phyloP scores from a whole-genome alignment of 2,329 filamentous ascomycete species.

The Cercospora zeina region DNA sequence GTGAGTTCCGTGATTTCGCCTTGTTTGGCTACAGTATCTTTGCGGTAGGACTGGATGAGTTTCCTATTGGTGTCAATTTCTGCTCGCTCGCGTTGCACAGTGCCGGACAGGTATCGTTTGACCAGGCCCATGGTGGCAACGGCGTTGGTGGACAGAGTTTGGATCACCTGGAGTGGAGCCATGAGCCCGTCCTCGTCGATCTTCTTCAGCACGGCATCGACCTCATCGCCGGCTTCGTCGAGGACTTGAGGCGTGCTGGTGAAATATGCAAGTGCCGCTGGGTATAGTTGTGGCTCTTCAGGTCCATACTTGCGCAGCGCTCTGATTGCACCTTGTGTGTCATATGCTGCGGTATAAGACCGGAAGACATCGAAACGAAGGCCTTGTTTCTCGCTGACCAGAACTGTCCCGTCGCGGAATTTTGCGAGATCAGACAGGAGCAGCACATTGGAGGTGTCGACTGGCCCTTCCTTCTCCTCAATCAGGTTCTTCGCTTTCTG shows the following conservation, averaged over 20 bases:
- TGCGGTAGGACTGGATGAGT: constrained; percentile 78
- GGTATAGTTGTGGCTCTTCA: constrained; percentile 86
- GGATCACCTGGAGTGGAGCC: constrained; percentile 94
- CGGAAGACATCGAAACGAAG: constrained; percentile 94
- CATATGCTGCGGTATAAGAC: constrained; percentile 88
- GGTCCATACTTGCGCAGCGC: constrained; percentile 89
- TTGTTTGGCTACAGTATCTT: constrained; percentile 78
- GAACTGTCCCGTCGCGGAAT: constrained; percentile 84
- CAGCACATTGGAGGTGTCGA: constrained; percentile 92
- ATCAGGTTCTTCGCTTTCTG: constrained; percentile 86
- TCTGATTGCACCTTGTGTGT: constrained; percentile 86
- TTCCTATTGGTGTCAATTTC: constrained; percentile 81
- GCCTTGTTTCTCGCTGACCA: constrained; percentile 91
- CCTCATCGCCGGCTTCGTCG: constrained; percentile 76
- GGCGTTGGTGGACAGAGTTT: constrained; percentile 75
- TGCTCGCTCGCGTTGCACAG: constrained; percentile 81
- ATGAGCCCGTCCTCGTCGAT: constrained; percentile 91
- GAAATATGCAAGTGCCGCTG: constrained; percentile 89
- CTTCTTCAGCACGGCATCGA: constrained; percentile 74
- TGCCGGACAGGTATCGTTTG: constrained; percentile 85
- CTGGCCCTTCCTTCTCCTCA: constrained; percentile 74
- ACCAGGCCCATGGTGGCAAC: constrained; percentile 98
- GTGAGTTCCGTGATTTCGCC: constrained; percentile 75
- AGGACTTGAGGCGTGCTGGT: constrained; percentile 80
- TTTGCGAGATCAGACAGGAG: constrained; percentile 87